Percentiles rank a stretch among this genome's conserved stretches.
phyloP scores from a whole-genome alignment of 2,329 filamentous ascomycete genomes.

The Aspergillus fumigatus region DNA sequence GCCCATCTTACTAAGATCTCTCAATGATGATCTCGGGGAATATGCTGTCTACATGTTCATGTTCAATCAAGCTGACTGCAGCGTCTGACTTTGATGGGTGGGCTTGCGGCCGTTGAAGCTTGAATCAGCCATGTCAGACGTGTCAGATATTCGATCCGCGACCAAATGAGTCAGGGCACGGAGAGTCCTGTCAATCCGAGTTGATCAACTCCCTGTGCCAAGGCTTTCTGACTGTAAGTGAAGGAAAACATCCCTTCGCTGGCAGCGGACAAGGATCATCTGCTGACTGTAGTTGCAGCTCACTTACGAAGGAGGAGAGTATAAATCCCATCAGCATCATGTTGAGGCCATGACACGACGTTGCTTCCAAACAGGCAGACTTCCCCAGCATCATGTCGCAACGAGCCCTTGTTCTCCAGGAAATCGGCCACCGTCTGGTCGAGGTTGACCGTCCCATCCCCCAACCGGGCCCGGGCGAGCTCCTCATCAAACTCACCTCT shows the following conservation, averaged over 20 bases:
- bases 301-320: not conserved
- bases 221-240: not conserved
- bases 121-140: not conserved
- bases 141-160: not conserved
- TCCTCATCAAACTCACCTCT: conserved; percentile 37
- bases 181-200: not conserved
- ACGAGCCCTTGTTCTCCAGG: conserved; percentile 21
- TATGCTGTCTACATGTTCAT: not conserved
- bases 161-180: not conserved
- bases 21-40: not conserved
- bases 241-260: not conserved
- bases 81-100: no score
- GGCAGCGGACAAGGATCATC: not conserved
- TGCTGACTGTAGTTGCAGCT: not conserved
- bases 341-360: not conserved
- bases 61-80: no score
- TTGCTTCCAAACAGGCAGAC: not conserved
- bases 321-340: not conserved
- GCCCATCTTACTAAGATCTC: not conserved
- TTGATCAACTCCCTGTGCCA: not conserved
- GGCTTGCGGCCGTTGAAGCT: not conserved
- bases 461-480: conserved; percentile 25
- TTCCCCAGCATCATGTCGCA: conserved; percentile 8
- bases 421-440: conserved; percentile 19
- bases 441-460: conserved; percentile 21